A percentile compares a stretch with the other conserved stretches of the same genome.
Conservation (phyloP, 2,329 filamentous ascomycete genomes). For the Colletotrichum sp. region DNA sequence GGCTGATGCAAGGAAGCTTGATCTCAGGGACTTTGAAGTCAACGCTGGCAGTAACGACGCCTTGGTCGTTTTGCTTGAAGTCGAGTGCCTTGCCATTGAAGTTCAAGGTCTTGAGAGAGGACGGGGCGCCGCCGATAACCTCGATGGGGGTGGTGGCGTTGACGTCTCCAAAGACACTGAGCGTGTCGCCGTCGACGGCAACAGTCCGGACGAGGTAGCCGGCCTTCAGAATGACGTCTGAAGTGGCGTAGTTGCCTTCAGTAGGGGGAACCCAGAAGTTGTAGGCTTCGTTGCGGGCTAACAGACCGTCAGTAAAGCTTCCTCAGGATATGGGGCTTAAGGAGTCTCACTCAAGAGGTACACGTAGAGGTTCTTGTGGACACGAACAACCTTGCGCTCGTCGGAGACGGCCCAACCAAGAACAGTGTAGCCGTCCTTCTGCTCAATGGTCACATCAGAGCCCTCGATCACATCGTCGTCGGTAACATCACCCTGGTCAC, state of each 20-base stretch:
- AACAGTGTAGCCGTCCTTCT: conserved; percentile 14
- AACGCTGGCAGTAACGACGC: conserved; percentile 24
- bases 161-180: conserved; percentile 28
- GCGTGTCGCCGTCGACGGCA: conserved; percentile 12
- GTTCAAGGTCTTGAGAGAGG: conserved; percentile 13
- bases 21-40: conserved; percentile 21
- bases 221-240: conserved; percentile 26
- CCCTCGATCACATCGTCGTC: conserved; percentile 16
- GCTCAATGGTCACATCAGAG: conserved; percentile 5
- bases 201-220: conserved; percentile 27
- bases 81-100: conserved; percentile 23
- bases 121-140: conserved; percentile 26
- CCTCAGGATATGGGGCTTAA: not conserved
- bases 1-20: conserved; percentile 11
- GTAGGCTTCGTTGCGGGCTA: conserved; percentile 28
- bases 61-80: conserved; percentile 20
- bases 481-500: not conserved
- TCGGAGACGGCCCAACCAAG: conserved; percentile 20
- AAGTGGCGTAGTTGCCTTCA: conserved; percentile 20
- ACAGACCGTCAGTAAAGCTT: not conserved
- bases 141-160: conserved; percentile 26
- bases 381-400: conserved; percentile 19
- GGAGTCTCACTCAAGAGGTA: conserved; percentile 33
- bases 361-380: conserved; percentile 9
- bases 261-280: conserved; percentile 28